A percentile compares a stretch with the other conserved stretches of the same genome.
Conservation (phyloP, 2,329 filamentous ascomycete genomes). For the Curvularia verruculosa region DNA sequence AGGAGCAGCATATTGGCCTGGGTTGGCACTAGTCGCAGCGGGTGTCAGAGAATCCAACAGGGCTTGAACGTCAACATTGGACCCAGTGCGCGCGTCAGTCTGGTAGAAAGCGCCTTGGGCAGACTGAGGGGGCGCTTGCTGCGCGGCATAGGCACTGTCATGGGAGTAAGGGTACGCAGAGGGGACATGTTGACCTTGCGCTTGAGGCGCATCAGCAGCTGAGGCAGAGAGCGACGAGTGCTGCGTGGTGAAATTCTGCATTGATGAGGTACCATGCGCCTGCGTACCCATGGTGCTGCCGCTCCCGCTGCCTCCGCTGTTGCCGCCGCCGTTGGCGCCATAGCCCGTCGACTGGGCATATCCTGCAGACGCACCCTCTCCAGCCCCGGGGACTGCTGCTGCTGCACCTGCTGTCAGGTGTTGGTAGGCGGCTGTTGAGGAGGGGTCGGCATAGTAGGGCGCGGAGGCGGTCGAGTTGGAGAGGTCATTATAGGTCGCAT, state of each 20-base stretch:
- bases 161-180: conserved; percentile 42
- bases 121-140: conserved; percentile 39
- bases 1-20: conserved; percentile 44
- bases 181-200: conserved; percentile 37
- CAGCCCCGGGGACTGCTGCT: conserved; percentile 30
- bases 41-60: conserved; percentile 54
- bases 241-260: conserved; percentile 46
- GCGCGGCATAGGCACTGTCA: conserved; percentile 45
- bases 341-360: conserved; percentile 33
- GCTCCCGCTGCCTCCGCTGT: background rate
- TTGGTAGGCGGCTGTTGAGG: conserved; percentile 23
- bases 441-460: conserved; percentile 42
- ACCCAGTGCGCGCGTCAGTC: conserved; percentile 32
- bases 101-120: conserved; percentile 38
- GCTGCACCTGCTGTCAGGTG: conserved; percentile 35
- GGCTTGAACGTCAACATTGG: conserved; percentile 54
- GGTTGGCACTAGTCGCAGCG: conserved; percentile 37
- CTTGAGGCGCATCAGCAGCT: conserved; percentile 44
- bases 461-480: conserved; percentile 42
- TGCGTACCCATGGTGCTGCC: conserved; percentile 32
- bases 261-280: conserved; percentile 48
- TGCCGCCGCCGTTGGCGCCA: conserved; percentile 17
- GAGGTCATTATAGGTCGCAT: conserved; percentile 72
- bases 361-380: conserved; percentile 31
- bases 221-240: conserved; percentile 40